Percentiles rank a stretch among this genome's conserved stretches.
Evolutionary conservation across 495 filamentous ascomycete genomes (phyloP).

Genomic region (Penicillium canescens): DNA sequence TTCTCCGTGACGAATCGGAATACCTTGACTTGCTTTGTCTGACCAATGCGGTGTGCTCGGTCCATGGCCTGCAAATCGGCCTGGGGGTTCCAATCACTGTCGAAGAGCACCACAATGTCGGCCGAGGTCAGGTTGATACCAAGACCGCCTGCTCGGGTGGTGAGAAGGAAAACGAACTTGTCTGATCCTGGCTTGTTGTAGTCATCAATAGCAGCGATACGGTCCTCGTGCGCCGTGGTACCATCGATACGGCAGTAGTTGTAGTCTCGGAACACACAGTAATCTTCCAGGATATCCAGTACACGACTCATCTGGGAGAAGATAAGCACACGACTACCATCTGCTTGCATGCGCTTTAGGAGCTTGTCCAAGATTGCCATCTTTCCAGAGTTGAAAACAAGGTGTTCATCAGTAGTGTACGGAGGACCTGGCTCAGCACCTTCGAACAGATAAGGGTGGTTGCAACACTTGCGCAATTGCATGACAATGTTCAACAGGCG

Average conservation of each 20-base stretch:
- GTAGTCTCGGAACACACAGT: constrained; percentile 91
- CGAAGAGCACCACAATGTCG: constrained; percentile 97
- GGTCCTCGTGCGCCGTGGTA: constrained; percentile 94
- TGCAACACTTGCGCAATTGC: constrained; percentile 99
- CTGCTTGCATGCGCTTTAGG: constrained; percentile 74
- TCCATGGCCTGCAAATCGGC: constrained; percentile 99
- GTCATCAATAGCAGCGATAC: constrained; percentile 95
- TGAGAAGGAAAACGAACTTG: constrained; percentile 97
- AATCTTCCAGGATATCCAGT: constrained; percentile 96
- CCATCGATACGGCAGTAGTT: constrained; percentile 99
- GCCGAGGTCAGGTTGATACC: constrained; percentile 97
- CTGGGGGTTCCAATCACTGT: constrained; percentile 99
- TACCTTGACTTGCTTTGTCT: constrained; percentile 96
- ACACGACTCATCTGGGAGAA: constrained; percentile 99
- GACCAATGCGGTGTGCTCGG: constrained; percentile 95
- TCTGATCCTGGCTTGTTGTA: constrained; percentile 96
- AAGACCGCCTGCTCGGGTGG: constrained; percentile 93
- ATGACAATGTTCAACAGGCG: constrained; percentile 99
- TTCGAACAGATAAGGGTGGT: constrained; percentile 98
- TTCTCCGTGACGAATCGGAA: constrained; percentile 97
- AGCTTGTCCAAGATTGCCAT: constrained; percentile 98
- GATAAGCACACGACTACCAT: constrained; percentile 91
- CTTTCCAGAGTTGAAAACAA: constrained; percentile 91
- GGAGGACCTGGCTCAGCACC: constrained; percentile 96
- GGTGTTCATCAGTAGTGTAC: constrained; percentile 96